Evolutionary conservation across 2,329 filamentous ascomycete genomes (phyloP).

Genomic region (Aspergillus sergii): DNA sequence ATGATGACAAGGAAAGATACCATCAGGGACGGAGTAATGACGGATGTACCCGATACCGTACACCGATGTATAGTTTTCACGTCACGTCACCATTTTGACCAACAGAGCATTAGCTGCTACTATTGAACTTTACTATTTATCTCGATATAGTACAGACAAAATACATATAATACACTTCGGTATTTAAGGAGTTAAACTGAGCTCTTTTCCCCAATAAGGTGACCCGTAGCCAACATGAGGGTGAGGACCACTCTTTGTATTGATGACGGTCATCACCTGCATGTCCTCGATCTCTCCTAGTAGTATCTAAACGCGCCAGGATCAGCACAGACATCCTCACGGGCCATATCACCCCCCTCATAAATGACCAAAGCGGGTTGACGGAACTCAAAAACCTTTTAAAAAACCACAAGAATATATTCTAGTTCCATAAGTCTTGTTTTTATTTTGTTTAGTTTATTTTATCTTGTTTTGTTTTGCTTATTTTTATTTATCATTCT

Average conservation of each 20-base stretch:
- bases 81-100: neutral
- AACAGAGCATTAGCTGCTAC: neutral
- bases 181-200: neutral
- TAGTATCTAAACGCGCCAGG: neutral
- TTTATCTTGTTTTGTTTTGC: too few relatives aligned
- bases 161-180: too few relatives aligned
- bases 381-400: neutral
- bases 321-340: conserved; percentile 18
- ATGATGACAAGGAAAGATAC: neutral
- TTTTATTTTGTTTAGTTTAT: too few relatives aligned
- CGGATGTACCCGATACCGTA: conserved; percentile 4
- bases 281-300: neutral
- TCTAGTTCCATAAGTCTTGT: too few relatives aligned
- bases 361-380: neutral
- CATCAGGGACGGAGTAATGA: neutral
- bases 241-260: neutral
- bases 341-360: conserved; percentile 13
- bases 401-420: too few relatives aligned
- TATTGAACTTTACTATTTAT: neutral
- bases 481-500: neutral
- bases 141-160: neutral
- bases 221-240: neutral
- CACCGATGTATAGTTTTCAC: neutral
- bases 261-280: neutral
- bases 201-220: neutral